Evolutionary conservation across 2,329 filamentous ascomycete species (phyloP), one percentile per base, ranked within the genome.

Genomic region (Mycosphaerella arachidis): DNA sequence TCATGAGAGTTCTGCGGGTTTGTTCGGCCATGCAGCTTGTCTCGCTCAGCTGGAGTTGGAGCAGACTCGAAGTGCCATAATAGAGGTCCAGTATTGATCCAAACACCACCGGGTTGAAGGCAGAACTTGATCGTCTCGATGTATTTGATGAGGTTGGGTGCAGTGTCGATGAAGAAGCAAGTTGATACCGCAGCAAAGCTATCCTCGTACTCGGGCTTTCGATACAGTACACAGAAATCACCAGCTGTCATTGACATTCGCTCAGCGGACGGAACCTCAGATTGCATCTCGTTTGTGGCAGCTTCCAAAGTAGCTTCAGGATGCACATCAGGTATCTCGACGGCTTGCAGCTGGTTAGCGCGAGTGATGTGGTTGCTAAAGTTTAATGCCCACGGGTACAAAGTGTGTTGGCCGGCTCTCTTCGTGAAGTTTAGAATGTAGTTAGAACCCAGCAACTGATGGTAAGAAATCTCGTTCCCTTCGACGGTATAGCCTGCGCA

Each of bases 81-180:
- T 57, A 99, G 76, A 0, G 94, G 94, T 0, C 94, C 94, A 27
- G 96, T 79, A 70, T 99, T 99, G 71, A 96, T 83, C 79, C 96
- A 90, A 4, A 96, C 70, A 0, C 94, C 94, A 29, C 89, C 89
- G 0, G 85, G 80, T 66, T 84, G 86, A 53, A 99, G 82, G 70
- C 92, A 95, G 71, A 89, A 84, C 46, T 78, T 79, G 57, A 97
- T 90, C 1, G 92, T 87, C 71, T 96, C 87, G 35, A 99, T 84
- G 72, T 99, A 99, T 1, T 89, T 85, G 56, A 97, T 88, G 33
- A 97, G 74, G 72, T 99, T 97, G 1, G 93, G 92, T 2, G 94
- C 94, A 1, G 94, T 99, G 73, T 99, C 95, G 59, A 99, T 88
- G 78, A 99, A 99, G 78, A 97, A 99, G 10, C 96, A 90, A 2